These are phyloP conservation scores for Rhynchosporium agropyri DNA, from an alignment of 2,329 filamentous ascomycete genomes.

Conservation along the genomic window DNA sequence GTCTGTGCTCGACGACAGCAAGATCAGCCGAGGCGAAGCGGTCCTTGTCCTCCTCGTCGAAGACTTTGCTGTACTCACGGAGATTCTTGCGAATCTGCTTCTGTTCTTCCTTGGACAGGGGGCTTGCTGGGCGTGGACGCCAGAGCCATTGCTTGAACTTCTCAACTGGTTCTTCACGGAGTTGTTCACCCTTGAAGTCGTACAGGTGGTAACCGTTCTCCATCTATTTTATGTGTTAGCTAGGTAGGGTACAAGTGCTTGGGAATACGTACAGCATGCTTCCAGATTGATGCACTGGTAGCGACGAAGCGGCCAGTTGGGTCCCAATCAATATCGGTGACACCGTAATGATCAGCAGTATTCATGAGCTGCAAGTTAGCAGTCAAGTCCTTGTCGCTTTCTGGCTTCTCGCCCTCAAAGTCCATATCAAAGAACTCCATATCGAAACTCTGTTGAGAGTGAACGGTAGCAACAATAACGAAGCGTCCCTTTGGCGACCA, in stretches of 20 bases:
- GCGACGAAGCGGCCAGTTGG: slow-evolving; percentile 93
- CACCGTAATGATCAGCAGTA: slow-evolving; percentile 91
- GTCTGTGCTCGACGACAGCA: slow-evolving; percentile 86
- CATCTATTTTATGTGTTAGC: slow-evolving; percentile 64
- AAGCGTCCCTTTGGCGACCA: slow-evolving; percentile 97
- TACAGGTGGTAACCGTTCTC: slow-evolving; percentile 99
- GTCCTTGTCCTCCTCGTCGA: slow-evolving; percentile 93
- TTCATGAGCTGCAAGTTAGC: slow-evolving; percentile 96
- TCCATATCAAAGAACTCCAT: slow-evolving; percentile 98
- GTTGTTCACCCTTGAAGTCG: slow-evolving; percentile 87
- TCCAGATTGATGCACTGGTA: slow-evolving; percentile 92
- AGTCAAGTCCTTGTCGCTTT: slow-evolving; percentile 89
- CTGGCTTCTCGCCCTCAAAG: slow-evolving; percentile 95
- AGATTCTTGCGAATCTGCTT: slow-evolving; percentile 98
- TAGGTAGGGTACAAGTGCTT: slow-evolving; percentile 18
- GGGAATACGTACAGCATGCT: slow-evolving; percentile 77
- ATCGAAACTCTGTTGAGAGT: slow-evolving; percentile 90
- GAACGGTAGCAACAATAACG: slow-evolving; percentile 89
- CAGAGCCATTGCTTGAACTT: slow-evolving; percentile 98
- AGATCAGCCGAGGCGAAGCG: slow-evolving; percentile 92
- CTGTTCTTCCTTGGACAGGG: slow-evolving; percentile 95
- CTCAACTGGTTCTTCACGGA: slow-evolving; percentile 89
- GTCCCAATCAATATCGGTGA: slow-evolving; percentile 98
- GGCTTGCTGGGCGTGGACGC: slow-evolving; percentile 88
- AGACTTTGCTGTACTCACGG: slow-evolving; percentile 90